Conservation (phyloP, 2,329 filamentous ascomycete species). For the Graphium sp. region DNA sequence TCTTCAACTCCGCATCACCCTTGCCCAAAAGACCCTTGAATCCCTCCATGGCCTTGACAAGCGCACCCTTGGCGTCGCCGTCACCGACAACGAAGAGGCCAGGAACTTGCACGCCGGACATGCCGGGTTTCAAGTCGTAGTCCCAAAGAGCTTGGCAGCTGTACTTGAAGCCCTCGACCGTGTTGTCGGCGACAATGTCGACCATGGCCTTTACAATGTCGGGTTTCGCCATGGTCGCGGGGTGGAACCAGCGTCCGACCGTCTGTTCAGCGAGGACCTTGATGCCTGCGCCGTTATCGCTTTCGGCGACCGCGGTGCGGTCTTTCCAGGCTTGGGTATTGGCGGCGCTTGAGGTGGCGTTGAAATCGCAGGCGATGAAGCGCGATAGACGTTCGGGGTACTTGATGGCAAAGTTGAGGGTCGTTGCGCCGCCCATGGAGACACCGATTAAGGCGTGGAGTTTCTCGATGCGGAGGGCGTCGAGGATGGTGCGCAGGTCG, state of each 20-base stretch:
- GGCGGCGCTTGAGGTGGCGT: slow-evolving; percentile 49
- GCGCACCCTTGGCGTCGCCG: slow-evolving; percentile 49
- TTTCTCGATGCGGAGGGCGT: slow-evolving; percentile 50
- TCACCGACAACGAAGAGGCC: slow-evolving; percentile 58
- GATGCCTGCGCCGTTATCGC: slow-evolving; percentile 39
- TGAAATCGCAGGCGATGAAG: slow-evolving; percentile 68
- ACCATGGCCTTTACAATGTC: slow-evolving; percentile 38
- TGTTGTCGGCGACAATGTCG: slow-evolving; percentile 52
- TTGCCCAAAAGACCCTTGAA: slow-evolving; percentile 44
- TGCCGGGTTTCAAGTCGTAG: slow-evolving; percentile 45
- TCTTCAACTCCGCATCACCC: slow-evolving; percentile 37
- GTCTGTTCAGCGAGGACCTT: slow-evolving; percentile 50
- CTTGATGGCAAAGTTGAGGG: slow-evolving; percentile 53
- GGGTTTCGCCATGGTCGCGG: slow-evolving; percentile 22
- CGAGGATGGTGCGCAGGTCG: slow-evolving; percentile 50
- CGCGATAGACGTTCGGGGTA: slow-evolving; percentile 39
- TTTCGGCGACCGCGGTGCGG: slow-evolving; percentile 50
- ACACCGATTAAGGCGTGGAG: slow-evolving; percentile 59
- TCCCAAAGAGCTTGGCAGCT: slow-evolving; percentile 55
- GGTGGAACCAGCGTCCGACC: slow-evolving; percentile 66
- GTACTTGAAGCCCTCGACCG: slow-evolving; percentile 50
- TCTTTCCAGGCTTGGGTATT: slow-evolving; percentile 72
- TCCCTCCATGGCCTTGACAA: slow-evolving; percentile 66
- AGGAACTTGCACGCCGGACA: slow-evolving; percentile 36
- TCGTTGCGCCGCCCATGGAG: slow-evolving; percentile 65